Evolutionary conservation across 441 rosid species (phyloP).

Genomic region (Gossypium aridum): DNA sequence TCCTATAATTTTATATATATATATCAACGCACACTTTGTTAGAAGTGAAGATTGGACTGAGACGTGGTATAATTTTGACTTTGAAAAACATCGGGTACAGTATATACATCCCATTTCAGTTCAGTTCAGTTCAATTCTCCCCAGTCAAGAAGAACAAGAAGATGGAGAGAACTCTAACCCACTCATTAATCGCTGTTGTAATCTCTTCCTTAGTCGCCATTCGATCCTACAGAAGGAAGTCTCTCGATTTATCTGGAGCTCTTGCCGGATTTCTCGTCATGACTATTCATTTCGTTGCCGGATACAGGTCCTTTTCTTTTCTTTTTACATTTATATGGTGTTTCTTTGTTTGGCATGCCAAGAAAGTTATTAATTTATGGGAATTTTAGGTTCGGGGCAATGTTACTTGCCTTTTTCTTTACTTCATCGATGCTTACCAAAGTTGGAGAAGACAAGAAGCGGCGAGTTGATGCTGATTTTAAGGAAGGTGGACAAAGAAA

Average conservation of each 20-base stretch:
- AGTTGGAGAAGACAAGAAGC: slow-evolving; percentile 79
- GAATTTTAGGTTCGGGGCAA: slow-evolving; percentile 59
- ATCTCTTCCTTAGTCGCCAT: slow-evolving; percentile 48
- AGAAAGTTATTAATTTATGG: neutral
- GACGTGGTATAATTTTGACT: no score
- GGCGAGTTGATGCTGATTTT: slow-evolving; percentile 63
- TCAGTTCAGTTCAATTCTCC: neutral
- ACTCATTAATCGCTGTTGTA: slow-evolving; percentile 37
- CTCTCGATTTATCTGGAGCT: slow-evolving; percentile 78
- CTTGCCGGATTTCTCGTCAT: slow-evolving; percentile 70
- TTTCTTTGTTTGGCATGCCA: neutral
- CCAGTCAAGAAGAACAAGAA: neutral
- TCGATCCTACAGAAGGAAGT: slow-evolving; percentile 62
- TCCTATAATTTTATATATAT: no score
- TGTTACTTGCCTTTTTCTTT: slow-evolving; percentile 69
- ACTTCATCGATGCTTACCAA: slow-evolving; percentile 85
- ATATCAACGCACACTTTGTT: no score
- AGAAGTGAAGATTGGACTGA: no score
- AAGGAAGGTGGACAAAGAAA: slow-evolving; percentile 93
- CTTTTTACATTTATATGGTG: neutral
- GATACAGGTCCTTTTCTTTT: slow-evolving; percentile 41
- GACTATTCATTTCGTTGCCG: slow-evolving; percentile 58
- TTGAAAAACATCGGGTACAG: no score
- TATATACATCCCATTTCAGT: no score
- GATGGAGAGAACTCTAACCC: slow-evolving; percentile 42